Evolutionary conservation across 345 rosid genomes (phyloP).

Genomic region (Brassica carinata): DNA sequence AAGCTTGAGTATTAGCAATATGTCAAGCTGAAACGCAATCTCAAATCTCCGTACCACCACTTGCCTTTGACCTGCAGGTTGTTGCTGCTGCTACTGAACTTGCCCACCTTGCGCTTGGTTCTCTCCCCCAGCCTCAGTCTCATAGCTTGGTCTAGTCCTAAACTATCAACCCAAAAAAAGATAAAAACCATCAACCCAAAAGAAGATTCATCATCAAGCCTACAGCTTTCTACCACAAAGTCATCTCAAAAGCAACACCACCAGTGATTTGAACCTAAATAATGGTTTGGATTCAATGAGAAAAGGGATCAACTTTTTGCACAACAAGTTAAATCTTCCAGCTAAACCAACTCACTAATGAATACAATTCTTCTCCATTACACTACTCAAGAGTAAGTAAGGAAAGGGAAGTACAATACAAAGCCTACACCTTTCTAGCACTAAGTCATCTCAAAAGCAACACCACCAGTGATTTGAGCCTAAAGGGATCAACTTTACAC

Average conservation of each 20-base stretch:
- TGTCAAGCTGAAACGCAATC: constrained; percentile 88
- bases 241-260: constrained; percentile 1
- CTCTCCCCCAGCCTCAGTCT: constrained; percentile 33
- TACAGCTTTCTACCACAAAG: background rate
- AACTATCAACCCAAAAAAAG: background rate
- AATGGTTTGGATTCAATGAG: constrained; percentile 3
- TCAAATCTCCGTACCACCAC: constrained; percentile 85
- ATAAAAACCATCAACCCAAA: background rate
- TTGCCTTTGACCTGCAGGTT: constrained; percentile 44
- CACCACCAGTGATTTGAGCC: too few relatives aligned
- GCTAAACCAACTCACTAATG: too few relatives aligned
- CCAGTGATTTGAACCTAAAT: background rate
- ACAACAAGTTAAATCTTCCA: too few relatives aligned
- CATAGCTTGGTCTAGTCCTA: constrained; percentile 38
- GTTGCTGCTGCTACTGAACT: constrained; percentile 61
- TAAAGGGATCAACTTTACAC: too few relatives aligned
- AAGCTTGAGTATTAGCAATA: constrained; percentile 85
- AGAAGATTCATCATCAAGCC: background rate
- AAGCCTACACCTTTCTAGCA: background rate
- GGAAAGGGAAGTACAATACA: too few relatives aligned
- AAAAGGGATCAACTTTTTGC: constrained; percentile 1
- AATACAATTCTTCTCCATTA: too few relatives aligned
- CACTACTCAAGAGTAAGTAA: too few relatives aligned
- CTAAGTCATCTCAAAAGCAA: too few relatives aligned
- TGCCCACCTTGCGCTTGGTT: constrained; percentile 43